phyloP scores from a whole-genome alignment of 2,329 filamentous ascomycete species.

The Diaporthe ilicicola region DNA sequence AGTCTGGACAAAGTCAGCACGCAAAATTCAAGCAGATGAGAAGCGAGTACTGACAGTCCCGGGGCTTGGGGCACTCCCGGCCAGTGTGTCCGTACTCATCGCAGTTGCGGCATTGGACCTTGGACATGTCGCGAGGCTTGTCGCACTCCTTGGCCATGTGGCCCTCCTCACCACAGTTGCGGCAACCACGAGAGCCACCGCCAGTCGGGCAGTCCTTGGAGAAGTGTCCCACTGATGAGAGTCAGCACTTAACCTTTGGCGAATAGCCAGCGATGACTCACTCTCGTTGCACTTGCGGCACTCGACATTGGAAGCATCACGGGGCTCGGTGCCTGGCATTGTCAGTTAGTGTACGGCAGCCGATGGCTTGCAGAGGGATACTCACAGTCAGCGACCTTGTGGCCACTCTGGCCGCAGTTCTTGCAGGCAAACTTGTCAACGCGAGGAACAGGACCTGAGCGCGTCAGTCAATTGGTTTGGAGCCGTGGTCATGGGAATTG shows the following conservation, averaged over 20 bases:
- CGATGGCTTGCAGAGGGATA: slow-evolving; percentile 34
- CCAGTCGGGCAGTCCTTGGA: slow-evolving; percentile 71
- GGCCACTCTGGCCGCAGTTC: slow-evolving; percentile 69
- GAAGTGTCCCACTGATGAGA: slow-evolving; percentile 64
- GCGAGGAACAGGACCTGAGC: slow-evolving; percentile 64
- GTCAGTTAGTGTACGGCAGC: slow-evolving; percentile 36
- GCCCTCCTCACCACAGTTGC: slow-evolving; percentile 66
- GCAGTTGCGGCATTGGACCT: slow-evolving; percentile 59
- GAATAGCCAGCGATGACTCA: slow-evolving; percentile 45
- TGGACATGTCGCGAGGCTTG: slow-evolving; percentile 50
- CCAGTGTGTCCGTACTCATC: slow-evolving; percentile 58
- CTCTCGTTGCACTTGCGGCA: slow-evolving; percentile 72
- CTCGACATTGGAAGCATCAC: slow-evolving; percentile 69
- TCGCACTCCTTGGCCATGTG: slow-evolving; percentile 72
- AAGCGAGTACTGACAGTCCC: slow-evolving; percentile 53
- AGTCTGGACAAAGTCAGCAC: slow-evolving; percentile 43
- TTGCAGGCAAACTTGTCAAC: slow-evolving; percentile 72
- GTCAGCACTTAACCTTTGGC: neutral
- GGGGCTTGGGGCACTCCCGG: slow-evolving; percentile 63
- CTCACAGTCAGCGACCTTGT: slow-evolving; percentile 59
- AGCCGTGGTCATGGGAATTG: neutral
- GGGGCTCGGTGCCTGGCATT: slow-evolving; percentile 58
- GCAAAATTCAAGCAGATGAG: neutral
- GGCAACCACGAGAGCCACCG: slow-evolving; percentile 62
- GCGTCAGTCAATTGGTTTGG: slow-evolving; percentile 31